Conservation (phyloP, 2,329 filamentous ascomycete genomes). For the Cryphonectria nitschkei region DNA sequence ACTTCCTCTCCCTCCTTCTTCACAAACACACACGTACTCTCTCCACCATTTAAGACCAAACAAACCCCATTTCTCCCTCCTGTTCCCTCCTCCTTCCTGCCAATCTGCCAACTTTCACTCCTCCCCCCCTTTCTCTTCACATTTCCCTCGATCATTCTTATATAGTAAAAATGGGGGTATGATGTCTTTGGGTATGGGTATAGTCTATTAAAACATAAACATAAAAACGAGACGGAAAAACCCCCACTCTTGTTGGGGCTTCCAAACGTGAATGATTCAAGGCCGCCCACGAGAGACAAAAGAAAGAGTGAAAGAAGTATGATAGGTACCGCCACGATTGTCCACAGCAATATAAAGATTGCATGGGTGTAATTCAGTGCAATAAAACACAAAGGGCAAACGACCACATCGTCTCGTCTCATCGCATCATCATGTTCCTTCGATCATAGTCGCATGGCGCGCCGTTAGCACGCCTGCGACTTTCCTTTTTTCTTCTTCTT, state of each 20-base stretch:
- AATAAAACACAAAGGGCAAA: too few relatives aligned
- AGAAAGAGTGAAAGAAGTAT: slow-evolving; percentile 14
- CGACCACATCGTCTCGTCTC: slow-evolving; percentile 13
- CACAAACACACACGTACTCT: background rate
- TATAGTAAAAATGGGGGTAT: slow-evolving; percentile 11
- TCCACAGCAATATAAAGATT: background rate
- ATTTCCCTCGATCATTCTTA: slow-evolving; percentile 7
- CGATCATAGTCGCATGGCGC: slow-evolving; percentile 10
- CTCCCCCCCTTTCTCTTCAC: background rate
- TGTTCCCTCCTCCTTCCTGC: background rate
- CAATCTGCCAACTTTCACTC: background rate
- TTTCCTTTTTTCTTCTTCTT: too few relatives aligned
- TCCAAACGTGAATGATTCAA: background rate
- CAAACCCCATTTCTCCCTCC: background rate
- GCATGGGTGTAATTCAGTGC: background rate
- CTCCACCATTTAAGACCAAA: background rate
- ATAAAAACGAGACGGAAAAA: background rate
- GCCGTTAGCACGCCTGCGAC: background rate
- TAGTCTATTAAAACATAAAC: slow-evolving; percentile 27
- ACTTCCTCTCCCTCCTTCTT: background rate
- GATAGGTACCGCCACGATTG: background rate
- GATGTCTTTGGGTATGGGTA: slow-evolving; percentile 26
- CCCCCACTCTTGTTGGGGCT: background rate
- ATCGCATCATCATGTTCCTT: slow-evolving; percentile 16
- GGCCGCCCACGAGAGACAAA: slow-evolving; percentile 17